phyloP scores from a whole-genome alignment of 2,329 filamentous ascomycete genomes.

The Sclerotinia borealis region DNA sequence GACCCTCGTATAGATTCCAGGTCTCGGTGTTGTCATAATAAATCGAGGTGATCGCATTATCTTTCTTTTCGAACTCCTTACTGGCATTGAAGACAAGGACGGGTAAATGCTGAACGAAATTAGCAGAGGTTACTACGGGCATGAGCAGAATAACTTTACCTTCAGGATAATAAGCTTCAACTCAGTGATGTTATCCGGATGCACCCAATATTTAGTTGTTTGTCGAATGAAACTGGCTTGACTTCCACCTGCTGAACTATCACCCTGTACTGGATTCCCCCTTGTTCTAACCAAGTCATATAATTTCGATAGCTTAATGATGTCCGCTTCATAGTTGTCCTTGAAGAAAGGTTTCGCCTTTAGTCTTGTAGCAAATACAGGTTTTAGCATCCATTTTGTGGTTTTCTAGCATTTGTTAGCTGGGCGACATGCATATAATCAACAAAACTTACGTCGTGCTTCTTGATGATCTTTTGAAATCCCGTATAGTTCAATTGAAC shows the following conservation, averaged over 20 bases:
- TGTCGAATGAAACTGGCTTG: constrained; percentile 96
- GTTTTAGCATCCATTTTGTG: constrained; percentile 87
- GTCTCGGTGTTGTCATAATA: constrained; percentile 95
- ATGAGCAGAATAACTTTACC: constrained; percentile 31
- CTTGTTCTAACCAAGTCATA: constrained; percentile 93
- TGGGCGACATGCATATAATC: neutral
- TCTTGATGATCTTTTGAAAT: constrained; percentile 99
- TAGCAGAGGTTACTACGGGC: constrained; percentile 13
- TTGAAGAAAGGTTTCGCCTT: constrained; percentile 98
- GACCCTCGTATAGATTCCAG: constrained; percentile 91
- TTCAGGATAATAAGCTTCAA: constrained; percentile 96
- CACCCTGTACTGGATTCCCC: constrained; percentile 86
- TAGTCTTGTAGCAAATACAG: constrained; percentile 90
- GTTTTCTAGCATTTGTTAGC: constrained; percentile 60
- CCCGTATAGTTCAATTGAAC: constrained; percentile 98
- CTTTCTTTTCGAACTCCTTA: constrained; percentile 88
- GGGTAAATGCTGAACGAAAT: constrained; percentile 63
- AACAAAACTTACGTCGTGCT: constrained; percentile 72
- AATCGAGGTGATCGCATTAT: constrained; percentile 94
- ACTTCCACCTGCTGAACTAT: constrained; percentile 81
- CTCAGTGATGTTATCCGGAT: constrained; percentile 96
- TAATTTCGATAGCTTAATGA: constrained; percentile 88
- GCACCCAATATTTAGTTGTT: constrained; percentile 99
- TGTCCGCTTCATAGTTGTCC: constrained; percentile 95
- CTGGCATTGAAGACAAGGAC: constrained; percentile 95